These are phyloP conservation scores for Podospora pseudoanserina DNA, from an alignment of 495 filamentous ascomycete genomes.

Conservation along the genomic window DNA sequence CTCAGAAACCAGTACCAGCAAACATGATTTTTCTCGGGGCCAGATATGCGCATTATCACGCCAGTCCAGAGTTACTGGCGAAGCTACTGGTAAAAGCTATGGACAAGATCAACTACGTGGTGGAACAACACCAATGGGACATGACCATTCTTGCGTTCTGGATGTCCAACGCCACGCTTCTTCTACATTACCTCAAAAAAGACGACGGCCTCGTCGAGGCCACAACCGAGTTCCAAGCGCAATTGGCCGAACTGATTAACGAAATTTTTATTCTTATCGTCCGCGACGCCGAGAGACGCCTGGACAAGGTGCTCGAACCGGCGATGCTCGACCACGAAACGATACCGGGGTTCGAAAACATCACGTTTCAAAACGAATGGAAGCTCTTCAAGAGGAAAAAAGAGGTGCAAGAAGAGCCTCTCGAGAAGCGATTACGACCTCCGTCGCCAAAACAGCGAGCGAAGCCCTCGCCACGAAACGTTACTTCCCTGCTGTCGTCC, in stretches of 20 bases:
- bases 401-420: conserved; percentile 78
- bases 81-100: conserved; percentile 80
- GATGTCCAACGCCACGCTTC: conserved; percentile 94
- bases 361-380: conserved; percentile 97
- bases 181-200: conserved; percentile 96
- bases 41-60: conserved; percentile 94
- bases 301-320: conserved; percentile 90
- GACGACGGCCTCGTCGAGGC: conserved; percentile 76
- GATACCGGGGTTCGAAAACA: conserved; percentile 93
- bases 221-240: conserved; percentile 85
- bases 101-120: conserved; percentile 94
- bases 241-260: conserved; percentile 92
- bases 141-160: conserved; percentile 99
- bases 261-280: conserved; percentile 99
- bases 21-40: conserved; percentile 96
- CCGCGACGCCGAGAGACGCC: conserved; percentile 90
- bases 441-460: conserved; percentile 93
- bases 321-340: conserved; percentile 98
- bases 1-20: conserved; percentile 94
- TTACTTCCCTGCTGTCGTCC: conserved; percentile 94
- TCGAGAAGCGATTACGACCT: conserved; percentile 88
- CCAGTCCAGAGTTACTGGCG: conserved; percentile 76
- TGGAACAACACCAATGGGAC: conserved; percentile 94
- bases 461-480: conserved; percentile 87
- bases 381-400: conserved; percentile 88